A percentile compares a stretch with the other conserved stretches of the same genome.
Conservation (phyloP, 306 rosid species). For the Pyrus bretschneideri region DNA sequence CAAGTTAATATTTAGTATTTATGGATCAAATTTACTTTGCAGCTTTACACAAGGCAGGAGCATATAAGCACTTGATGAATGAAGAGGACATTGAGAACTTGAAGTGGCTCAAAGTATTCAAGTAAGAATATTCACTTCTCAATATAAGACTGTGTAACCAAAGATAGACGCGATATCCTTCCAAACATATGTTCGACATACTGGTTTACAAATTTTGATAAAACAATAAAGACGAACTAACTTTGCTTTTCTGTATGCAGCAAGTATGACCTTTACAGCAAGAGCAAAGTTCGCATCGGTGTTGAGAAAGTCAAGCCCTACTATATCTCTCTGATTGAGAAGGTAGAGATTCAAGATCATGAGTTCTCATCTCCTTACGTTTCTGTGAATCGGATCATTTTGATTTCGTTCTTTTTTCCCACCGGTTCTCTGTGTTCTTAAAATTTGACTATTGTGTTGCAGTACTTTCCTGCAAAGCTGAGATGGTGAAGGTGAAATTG, state of each 20-base stretch:
- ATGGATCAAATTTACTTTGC: neutral
- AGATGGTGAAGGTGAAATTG: constrained; percentile 23
- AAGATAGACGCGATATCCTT: neutral
- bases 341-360: neutral
- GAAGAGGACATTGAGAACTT: constrained; percentile 18
- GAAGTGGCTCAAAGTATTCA: constrained; percentile 30
- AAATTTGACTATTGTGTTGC: neutral
- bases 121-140: constrained; percentile 1
- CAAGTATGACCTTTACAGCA: constrained; percentile 29
- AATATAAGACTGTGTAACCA: neutral
- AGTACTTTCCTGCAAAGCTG: constrained; percentile 27
- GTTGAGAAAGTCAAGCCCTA: constrained; percentile 24
- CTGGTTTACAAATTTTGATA: neutral
- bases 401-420: neutral
- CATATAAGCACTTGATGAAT: constrained; percentile 26
- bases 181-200: neutral
- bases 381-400: neutral
- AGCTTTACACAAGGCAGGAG: constrained; percentile 23
- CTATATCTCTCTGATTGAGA: constrained; percentile 24
- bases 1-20: neutral
- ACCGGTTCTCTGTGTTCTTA: neutral
- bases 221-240: neutral
- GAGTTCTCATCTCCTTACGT: neutral
- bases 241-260: neutral
- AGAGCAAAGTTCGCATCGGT: constrained; percentile 25